Percentiles rank a stretch among this genome's conserved stretches.
Conservation (phyloP, 2,329 filamentous ascomycete species). For the Ascochyta rabiei region DNA sequence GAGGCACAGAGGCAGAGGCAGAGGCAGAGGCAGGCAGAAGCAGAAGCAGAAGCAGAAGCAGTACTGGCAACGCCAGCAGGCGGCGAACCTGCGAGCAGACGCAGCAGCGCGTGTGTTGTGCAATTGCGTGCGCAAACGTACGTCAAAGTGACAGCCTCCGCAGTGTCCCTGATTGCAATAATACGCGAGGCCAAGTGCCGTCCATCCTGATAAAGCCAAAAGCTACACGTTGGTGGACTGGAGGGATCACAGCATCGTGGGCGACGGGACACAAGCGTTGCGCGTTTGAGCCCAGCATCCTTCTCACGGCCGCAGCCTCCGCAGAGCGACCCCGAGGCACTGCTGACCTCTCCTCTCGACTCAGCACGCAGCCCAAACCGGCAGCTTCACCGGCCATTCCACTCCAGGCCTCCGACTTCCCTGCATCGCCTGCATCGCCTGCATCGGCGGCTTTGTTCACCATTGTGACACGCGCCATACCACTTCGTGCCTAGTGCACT, state of each 20-base stretch:
- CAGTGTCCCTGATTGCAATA: conserved; percentile 40
- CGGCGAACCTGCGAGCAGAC: conserved; percentile 18
- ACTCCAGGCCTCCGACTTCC: conserved; percentile 29
- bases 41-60: conserved; percentile 14
- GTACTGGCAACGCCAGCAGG: conserved; percentile 27
- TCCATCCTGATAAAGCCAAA: conserved; percentile 37
- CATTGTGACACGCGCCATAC: conserved; percentile 40
- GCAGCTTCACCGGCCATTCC: conserved; percentile 44
- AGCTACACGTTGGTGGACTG: conserved; percentile 38
- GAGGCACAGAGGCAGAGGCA: conserved; percentile 17
- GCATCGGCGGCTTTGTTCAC: conserved; percentile 32
- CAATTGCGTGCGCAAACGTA: conserved; percentile 40
- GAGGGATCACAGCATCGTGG: conserved; percentile 35
- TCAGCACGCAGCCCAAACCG: conserved; percentile 35
- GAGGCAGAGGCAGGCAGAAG: conserved; percentile 14
- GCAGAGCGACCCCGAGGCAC: conserved; percentile 21
- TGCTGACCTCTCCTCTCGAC: conserved; percentile 22
- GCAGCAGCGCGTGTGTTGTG: conserved; percentile 34
- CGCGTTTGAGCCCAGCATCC: conserved; percentile 28
- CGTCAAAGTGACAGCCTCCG: conserved; percentile 45
- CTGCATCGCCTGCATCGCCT: conserved; percentile 38
- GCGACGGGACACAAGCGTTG: conserved; percentile 34
- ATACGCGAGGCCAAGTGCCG: conserved; percentile 42
- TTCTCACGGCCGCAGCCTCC: conserved; percentile 22
- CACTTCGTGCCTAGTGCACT: conserved; percentile 44